Conservation (phyloP, 495 filamentous ascomycete genomes). For the Sphaerosporella brunnea region DNA sequence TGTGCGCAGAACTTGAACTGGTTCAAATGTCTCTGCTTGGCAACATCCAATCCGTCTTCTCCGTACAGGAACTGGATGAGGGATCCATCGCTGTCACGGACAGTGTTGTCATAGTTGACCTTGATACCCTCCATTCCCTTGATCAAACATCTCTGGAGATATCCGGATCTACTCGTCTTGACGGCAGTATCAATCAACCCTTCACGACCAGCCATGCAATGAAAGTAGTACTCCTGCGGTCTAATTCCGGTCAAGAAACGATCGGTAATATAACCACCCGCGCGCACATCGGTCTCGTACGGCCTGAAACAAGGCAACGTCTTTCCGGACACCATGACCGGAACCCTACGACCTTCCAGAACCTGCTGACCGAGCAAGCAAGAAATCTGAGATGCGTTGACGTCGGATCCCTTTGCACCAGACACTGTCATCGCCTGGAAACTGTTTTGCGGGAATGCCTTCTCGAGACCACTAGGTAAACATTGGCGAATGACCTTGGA, state of each 20-base stretch:
- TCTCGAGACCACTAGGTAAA: slow-evolving; percentile 65
- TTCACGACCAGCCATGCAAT: slow-evolving; percentile 97
- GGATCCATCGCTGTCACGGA: slow-evolving; percentile 81
- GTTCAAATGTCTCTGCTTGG: slow-evolving; percentile 77
- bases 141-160: slow-evolving; percentile 91
- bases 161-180: slow-evolving; percentile 92
- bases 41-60: slow-evolving; percentile 87
- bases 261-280: slow-evolving; percentile 84
- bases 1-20: slow-evolving; percentile 80
- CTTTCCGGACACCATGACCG: slow-evolving; percentile 95
- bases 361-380: slow-evolving; percentile 96
- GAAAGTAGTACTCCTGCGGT: slow-evolving; percentile 97
- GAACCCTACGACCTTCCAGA: slow-evolving; percentile 84
- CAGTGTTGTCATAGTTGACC: slow-evolving; percentile 83
- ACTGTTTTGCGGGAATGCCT: slow-evolving; percentile 89
- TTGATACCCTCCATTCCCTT: slow-evolving; percentile 96
- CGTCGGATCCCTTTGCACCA: slow-evolving; percentile 78
- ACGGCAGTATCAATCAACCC: slow-evolving; percentile 98
- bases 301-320: slow-evolving; percentile 87
- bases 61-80: slow-evolving; percentile 80
- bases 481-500: slow-evolving; percentile 59
- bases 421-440: slow-evolving; percentile 98
- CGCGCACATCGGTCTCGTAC: slow-evolving; percentile 72
- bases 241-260: slow-evolving; percentile 97
- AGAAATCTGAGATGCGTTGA: slow-evolving; percentile 95